Conservation (phyloP, 371 early-diverging fungal genomes). For the Conidiobolus incongruus region DNA sequence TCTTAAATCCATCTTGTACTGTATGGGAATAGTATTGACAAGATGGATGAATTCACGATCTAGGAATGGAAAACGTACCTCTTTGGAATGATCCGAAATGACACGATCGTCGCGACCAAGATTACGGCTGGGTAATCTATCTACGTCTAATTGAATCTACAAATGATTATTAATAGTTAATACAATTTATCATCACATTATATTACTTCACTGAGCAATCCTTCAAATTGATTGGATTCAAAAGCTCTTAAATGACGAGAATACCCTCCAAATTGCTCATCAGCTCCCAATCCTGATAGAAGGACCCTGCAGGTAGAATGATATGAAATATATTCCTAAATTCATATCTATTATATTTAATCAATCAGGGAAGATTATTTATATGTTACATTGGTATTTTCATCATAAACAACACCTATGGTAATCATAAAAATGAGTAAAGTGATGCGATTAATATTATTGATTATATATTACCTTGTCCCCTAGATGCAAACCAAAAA, state of each 20-base stretch:
- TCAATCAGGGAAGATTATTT: neutral
- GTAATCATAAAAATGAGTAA: neutral
- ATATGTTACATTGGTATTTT: neutral
- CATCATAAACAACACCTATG: neutral
- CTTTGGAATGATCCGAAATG: constrained; percentile 67
- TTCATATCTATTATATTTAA: constrained; percentile 3
- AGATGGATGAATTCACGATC: constrained; percentile 39
- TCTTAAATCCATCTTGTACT: constrained; percentile 59
- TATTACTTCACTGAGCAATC: constrained; percentile 33
- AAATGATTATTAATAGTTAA: neutral
- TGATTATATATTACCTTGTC: constrained; percentile 16
- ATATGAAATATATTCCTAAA: constrained; percentile 15
- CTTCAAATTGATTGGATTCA: constrained; percentile 30
- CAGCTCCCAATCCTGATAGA: constrained; percentile 86
- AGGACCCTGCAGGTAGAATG: constrained; percentile 41
- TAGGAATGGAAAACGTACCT: constrained; percentile 80
- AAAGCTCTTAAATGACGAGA: constrained; percentile 64
- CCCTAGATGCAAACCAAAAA: constrained; percentile 86
- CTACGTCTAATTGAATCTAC: constrained; percentile 61
- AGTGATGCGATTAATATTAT: neutral
- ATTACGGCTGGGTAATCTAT: constrained; percentile 65
- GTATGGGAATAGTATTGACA: constrained; percentile 41
- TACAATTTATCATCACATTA: neutral
- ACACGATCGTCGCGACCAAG: constrained; percentile 88
- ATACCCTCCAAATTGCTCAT: constrained; percentile 88